Percentiles rank a stretch among this genome's conserved stretches.
These are phyloP conservation scores for Scleroderma citrinum DNA, from an alignment of 768 basidiomycete genomes.

Conservation along the genomic window DNA sequence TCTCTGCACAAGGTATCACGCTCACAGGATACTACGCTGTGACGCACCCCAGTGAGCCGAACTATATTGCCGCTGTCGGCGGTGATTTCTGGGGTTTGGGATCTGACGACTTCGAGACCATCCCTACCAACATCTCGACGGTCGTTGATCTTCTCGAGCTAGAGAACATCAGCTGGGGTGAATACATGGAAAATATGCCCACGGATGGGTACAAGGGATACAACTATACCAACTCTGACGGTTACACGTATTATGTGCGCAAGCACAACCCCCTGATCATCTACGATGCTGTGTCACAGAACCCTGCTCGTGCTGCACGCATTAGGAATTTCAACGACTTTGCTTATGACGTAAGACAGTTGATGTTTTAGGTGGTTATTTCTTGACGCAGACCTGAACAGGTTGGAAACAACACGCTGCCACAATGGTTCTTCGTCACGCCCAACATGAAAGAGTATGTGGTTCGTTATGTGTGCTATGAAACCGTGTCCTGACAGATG, in stretches of 20 bases:
- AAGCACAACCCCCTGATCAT: slow-evolving; percentile 52
- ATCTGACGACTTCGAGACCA: slow-evolving; percentile 28
- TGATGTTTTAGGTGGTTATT: background rate
- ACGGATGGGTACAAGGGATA: slow-evolving; percentile 41
- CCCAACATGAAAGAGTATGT: slow-evolving; percentile 44
- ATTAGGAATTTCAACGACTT: slow-evolving; percentile 62
- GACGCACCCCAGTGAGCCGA: slow-evolving; percentile 60
- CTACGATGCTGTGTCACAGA: slow-evolving; percentile 43
- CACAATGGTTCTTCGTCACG: slow-evolving; percentile 59
- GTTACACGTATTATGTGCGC: slow-evolving; percentile 48
- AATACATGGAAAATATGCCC: slow-evolving; percentile 58
- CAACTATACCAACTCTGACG: slow-evolving; percentile 25
- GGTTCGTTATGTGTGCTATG: background rate
- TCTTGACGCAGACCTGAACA: background rate
- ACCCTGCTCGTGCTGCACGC: slow-evolving; percentile 34
- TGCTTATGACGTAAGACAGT: slow-evolving; percentile 40
- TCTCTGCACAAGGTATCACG: slow-evolving; percentile 48
- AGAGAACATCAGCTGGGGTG: slow-evolving; percentile 52
- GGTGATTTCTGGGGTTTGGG: slow-evolving; percentile 51
- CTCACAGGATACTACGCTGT: slow-evolving; percentile 43
- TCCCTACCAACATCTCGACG: slow-evolving; percentile 48
- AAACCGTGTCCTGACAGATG: slow-evolving; percentile 11
- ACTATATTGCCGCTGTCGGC: slow-evolving; percentile 43
- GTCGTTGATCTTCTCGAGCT: slow-evolving; percentile 56
- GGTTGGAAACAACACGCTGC: slow-evolving; percentile 37